Percentiles rank a stretch among this genome's conserved stretches.
Evolutionary conservation across 768 basidiomycete species (phyloP).

Genomic region (Chalciporus piperatus): DNA sequence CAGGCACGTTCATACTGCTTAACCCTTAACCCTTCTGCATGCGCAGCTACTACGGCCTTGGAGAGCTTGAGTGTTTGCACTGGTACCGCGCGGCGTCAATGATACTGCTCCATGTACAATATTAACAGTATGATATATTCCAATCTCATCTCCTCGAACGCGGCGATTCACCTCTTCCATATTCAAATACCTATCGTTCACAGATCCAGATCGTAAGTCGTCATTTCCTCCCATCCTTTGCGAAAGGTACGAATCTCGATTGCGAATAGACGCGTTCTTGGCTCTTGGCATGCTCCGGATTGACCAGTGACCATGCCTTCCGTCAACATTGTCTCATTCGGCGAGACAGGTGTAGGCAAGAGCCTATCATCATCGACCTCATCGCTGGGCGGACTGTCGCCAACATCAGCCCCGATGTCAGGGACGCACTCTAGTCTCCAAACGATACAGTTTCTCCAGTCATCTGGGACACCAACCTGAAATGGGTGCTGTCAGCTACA

Average conservation of each 20-base stretch:
- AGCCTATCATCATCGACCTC: conserved; percentile 32
- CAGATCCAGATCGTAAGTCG: no score
- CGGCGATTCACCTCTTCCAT: no score
- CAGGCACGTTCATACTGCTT: no score
- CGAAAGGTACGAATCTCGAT: conserved; percentile 7
- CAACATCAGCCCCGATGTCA: conserved; percentile 15
- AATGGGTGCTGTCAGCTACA: conserved; percentile 18
- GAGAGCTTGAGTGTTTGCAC: no score
- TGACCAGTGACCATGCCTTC: conserved; percentile 16
- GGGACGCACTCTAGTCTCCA: conserved; percentile 35
- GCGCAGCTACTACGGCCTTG: no score
- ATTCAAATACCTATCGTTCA: no score
- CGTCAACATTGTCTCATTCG: conserved; percentile 42
- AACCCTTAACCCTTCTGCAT: no score
- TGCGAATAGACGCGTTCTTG: no score
- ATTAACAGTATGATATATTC: no score
- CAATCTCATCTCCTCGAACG: no score
- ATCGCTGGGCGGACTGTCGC: conserved; percentile 24
- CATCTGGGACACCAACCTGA: conserved; percentile 33
- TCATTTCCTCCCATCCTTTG: not conserved
- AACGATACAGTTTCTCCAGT: conserved; percentile 23
- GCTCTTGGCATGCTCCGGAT: not conserved
- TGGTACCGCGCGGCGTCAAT: no score
- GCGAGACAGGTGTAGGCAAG: conserved; percentile 37
- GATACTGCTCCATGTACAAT: no score